phyloP scores from a whole-genome alignment of 2,329 filamentous ascomycete species.

The Epichloe brachyelytri region DNA sequence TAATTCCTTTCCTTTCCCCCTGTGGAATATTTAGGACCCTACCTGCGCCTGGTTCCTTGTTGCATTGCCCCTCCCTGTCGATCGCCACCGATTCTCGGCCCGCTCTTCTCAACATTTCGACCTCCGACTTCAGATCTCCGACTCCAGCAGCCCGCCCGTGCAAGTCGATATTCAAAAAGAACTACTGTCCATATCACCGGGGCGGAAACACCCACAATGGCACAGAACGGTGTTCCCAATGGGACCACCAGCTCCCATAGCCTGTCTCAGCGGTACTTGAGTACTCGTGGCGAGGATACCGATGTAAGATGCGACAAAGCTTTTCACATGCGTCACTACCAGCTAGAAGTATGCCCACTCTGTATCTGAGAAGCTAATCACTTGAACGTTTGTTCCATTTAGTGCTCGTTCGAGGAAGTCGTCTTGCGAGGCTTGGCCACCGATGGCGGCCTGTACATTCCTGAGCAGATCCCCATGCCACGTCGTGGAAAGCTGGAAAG shows the following conservation, averaged over 20 bases:
- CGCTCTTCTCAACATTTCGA: slow-evolving; percentile 1
- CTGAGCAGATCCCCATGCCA: slow-evolving; percentile 53
- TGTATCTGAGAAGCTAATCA: background rate
- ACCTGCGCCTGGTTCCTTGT: background rate
- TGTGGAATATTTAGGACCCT: background rate
- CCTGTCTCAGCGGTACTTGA: slow-evolving; percentile 36
- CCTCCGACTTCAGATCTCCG: background rate
- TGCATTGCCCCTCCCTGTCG: background rate
- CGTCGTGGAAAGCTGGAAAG: slow-evolving; percentile 47
- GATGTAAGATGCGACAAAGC: slow-evolving; percentile 23
- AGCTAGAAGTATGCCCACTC: background rate
- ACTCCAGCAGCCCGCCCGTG: slow-evolving; percentile 1
- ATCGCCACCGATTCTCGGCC: slow-evolving; percentile 4
- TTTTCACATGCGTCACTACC: background rate
- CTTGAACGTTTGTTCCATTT: background rate
- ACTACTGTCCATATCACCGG: too few relatives aligned
- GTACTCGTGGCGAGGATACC: slow-evolving; percentile 36
- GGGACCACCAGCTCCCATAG: slow-evolving; percentile 24
- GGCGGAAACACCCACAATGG: slow-evolving; percentile 20
- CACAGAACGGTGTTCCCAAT: slow-evolving; percentile 26
- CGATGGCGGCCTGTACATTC: slow-evolving; percentile 83
- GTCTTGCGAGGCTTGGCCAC: slow-evolving; percentile 79
- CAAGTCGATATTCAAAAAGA: background rate
- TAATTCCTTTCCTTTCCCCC: background rate
- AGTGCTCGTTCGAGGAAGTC: slow-evolving; percentile 85